Percentiles rank a stretch among this genome's conserved stretches.
Evolutionary conservation across 768 basidiomycete genomes (phyloP).

Genomic region (Wakefieldia striispora): DNA sequence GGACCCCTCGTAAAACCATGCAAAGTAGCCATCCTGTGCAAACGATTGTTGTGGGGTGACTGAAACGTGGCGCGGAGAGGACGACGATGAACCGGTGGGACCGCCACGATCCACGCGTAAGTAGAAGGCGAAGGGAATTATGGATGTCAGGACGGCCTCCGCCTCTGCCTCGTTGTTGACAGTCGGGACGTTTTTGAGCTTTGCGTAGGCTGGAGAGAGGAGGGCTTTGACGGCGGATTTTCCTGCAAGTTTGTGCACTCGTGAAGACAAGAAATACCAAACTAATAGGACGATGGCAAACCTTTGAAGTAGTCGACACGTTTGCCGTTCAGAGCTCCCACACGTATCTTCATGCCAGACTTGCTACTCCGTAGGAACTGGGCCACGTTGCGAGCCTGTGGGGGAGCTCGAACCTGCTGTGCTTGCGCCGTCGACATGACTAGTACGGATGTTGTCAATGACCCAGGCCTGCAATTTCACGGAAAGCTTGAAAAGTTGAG

Average conservation of each 20-base stretch:
- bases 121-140: constrained; percentile 88
- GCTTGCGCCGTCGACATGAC: constrained; percentile 49
- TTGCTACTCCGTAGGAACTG: constrained; percentile 85
- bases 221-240: constrained; percentile 92
- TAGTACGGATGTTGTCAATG: too few species aligned
- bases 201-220: constrained; percentile 87
- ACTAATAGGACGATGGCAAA: constrained; percentile 31
- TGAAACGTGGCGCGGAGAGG: constrained; percentile 66
- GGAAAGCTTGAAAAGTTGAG: too few species aligned
- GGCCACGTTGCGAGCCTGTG: constrained; percentile 78
- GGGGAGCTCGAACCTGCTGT: constrained; percentile 76
- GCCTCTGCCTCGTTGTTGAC: constrained; percentile 79
- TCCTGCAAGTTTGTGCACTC: constrained; percentile 45
- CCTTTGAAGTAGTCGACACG: constrained; percentile 99
- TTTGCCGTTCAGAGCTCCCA: constrained; percentile 91
- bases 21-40: constrained; percentile 80
- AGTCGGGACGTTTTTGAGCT: constrained; percentile 76
- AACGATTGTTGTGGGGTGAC: constrained; percentile 83
- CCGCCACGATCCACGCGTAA: constrained; percentile 84
- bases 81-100: constrained; percentile 45
- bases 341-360: constrained; percentile 83
- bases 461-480: too few species aligned
- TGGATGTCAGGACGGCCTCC: constrained; percentile 55
- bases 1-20: constrained; percentile 95
- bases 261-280: not conserved